Base-by-base conservation (phyloP, 2,329 filamentous ascomycete genomes). In the Metarhizium anisopliae region DNA sequence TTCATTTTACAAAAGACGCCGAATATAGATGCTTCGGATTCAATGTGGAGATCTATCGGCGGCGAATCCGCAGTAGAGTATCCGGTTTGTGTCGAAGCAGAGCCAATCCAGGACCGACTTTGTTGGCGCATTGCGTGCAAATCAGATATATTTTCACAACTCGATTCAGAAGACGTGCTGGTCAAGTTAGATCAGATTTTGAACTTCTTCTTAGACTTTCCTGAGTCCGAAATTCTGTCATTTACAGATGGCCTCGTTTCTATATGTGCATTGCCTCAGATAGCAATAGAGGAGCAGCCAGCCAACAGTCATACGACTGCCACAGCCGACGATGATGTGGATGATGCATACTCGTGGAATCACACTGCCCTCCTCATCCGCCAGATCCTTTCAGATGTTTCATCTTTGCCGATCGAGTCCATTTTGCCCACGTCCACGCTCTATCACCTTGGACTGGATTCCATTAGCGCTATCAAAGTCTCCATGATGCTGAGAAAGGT, bases 381-480 rank as follows among this genome's bases (percentile, higher is more conserved):
- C 2, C 65, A 71, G 1, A 72, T 79, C 0, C 68, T 87, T 14
- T 72, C 77, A 0, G 66, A 76, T 35, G 76, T 92, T 0, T 88
- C 90, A 0, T 81, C 79, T 16, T 70, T 87, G 0, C 74, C 84
- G 0, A 69, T 76, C 18, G 65, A 75, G 0, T 74, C 82, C 2
- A 87, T 96, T 53, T 69, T 72, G 2, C 77, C 77, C 55, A 74
- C 77, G 1, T 80, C 84, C 52, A 89, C 80, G 0, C 80, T 96
- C 13, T 95, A 94, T 68, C 85, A 94, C 59, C 77, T 96, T 2
- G 92, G 92, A 0, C 81, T 96, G 1, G 92, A 96, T 67, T 96
- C 92, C 0, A 95, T 96, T 68, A 93, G 86, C 60, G 87, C 90
- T 1, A 94, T 96, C 72, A 95, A 94, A 64, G 84, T 91, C 3